Base-by-base conservation (phyloP, 805 yeast species). In the Teunomyces pallodes region DNA sequence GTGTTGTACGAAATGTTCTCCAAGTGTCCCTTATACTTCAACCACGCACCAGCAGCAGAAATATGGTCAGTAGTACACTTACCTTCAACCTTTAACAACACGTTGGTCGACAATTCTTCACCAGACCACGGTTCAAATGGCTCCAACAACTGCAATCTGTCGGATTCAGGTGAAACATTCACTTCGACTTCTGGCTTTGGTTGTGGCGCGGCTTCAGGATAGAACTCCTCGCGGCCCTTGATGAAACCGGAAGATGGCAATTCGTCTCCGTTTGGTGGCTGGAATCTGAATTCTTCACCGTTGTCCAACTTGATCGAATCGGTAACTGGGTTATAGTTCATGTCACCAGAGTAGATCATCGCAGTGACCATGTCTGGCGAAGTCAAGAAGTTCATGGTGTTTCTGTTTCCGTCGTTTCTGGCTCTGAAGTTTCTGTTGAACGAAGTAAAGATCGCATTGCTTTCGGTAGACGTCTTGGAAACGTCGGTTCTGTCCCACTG, bases 11-110 rank as follows among this genome's bases (percentile, higher is more conserved):
- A 87, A 57, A 92, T 94, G 73, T 92, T 92, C 66, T 92, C 97
- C 62, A 92, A 79, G 65, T 92, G 99, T 36, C 99, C 99, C 75
- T 94, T 94, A 76, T 94, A 92, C 76, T 94, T 94, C 72, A 92
- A 81, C 99, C 99, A 92, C 12, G 86, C 95, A 63, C 99, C 99
- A 41, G 99, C 99, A 45, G 98, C 98, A 24, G 97, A 90, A 58
- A 92, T 94, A 67, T 92, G 99, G 68, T 92, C 99, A 33, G 99
- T 92, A 36, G 99, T 92, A 78, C 98, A 94, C 71, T 92, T 92
- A 54, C 99, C 99, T 72, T 90, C 92, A 41, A 94, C 98, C 72
- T 92, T 92, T 64, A 92, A 70, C 52, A 91, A 72, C 1, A 92
- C 87, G 42, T 81, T 81, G 30, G 90, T 81, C 53, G 81, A 76